A percentile compares a stretch with the other conserved stretches of the same genome.
Evolutionary conservation across 2,329 filamentous ascomycete species (phyloP).

Genomic region (Pseudogymnoascus sp.): DNA sequence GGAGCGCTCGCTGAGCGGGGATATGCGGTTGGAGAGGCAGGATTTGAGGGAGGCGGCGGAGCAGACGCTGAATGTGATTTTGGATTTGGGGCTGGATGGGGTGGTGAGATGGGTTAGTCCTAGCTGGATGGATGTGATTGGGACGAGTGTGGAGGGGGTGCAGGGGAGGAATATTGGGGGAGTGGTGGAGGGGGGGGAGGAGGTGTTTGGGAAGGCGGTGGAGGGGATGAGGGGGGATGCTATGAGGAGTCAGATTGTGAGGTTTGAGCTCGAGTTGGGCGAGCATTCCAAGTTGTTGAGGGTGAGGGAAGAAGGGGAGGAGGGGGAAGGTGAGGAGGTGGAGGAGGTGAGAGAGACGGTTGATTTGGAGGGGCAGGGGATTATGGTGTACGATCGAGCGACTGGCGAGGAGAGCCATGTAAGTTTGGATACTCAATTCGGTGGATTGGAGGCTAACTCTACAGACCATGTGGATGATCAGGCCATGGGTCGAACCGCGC

Average conservation of each 20-base stretch:
- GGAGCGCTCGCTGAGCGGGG: constrained; percentile 67
- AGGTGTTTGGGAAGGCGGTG: constrained; percentile 72
- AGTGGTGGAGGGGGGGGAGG: constrained; percentile 67
- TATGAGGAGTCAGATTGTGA: constrained; percentile 81
- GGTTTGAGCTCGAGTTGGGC: constrained; percentile 66
- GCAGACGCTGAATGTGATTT: constrained; percentile 91
- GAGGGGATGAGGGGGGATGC: constrained; percentile 90
- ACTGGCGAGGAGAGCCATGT: constrained; percentile 86
- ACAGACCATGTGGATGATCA: constrained; percentile 99
- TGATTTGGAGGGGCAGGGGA: constrained; percentile 89
- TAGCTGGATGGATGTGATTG: constrained; percentile 90
- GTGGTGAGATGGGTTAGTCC: constrained; percentile 93
- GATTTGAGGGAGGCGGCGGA: constrained; percentile 93
- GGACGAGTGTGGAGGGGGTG: constrained; percentile 64
- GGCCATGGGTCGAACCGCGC: constrained; percentile 76
- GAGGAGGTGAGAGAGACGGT: constrained; percentile 47
- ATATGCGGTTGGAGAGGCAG: constrained; percentile 87
- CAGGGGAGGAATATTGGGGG: constrained; percentile 72
- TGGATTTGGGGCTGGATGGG: constrained; percentile 86
- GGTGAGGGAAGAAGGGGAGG: constrained; percentile 30
- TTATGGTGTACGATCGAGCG: constrained; percentile 90
- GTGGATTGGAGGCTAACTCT: constrained; percentile 23
- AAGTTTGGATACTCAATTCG: constrained; percentile 34
- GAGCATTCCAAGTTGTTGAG: constrained; percentile 55
- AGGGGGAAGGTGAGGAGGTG: constrained; percentile 29